Evolutionary conservation across 2,329 filamentous ascomycete genomes (phyloP), one percentile per base, ranked within the genome.

Genomic region (Beauveria varroae): DNA sequence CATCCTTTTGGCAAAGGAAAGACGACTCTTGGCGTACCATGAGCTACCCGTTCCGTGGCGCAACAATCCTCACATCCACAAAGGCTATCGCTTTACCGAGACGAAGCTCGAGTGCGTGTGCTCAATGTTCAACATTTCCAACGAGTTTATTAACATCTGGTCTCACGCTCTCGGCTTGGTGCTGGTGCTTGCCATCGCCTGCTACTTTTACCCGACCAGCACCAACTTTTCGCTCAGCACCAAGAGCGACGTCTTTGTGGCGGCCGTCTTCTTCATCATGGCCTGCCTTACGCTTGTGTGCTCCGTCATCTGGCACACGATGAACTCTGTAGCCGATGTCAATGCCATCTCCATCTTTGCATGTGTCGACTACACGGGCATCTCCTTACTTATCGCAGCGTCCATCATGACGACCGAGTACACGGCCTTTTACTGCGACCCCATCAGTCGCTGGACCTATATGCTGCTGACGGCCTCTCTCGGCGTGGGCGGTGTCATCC

Each of bases 381-480:
- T 99, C 67, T 96, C 93, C 1, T 80, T 99, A 56, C 84, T 99
- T 28, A 95, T 99, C 57, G 91, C 95, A 2, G 92, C 95, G 10
- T 96, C 91, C 61, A 99, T 99, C 77, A 91, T 98, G 84, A 97
- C 95, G 2, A 96, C 92, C 41, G 95, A 99, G 73, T 99, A 98
- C 78, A 97, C 95, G 0, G 95, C 93, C 26, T 99, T 99, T 75
- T 99, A 99, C 79, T 97, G 95, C 78, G 95, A 99, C 70, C 93
- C 95, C 3, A 69, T 89, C 52, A 93, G 89, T 67, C 88, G 93
- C 60, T 95, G 89, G 83, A 80, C 84, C 14, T 99, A 98, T 76
- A 95, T 99, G 79, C 75, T 82, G 47, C 79, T 90, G 55, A 98
- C 95, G 2, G 88, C 90, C 62, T 72, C 87, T 16, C 84, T 99